A percentile compares a stretch with the other conserved stretches of the same genome.
Evolutionary conservation across 306 rosid genomes (phyloP).

Genomic region (Lathyrus tuberosus): DNA sequence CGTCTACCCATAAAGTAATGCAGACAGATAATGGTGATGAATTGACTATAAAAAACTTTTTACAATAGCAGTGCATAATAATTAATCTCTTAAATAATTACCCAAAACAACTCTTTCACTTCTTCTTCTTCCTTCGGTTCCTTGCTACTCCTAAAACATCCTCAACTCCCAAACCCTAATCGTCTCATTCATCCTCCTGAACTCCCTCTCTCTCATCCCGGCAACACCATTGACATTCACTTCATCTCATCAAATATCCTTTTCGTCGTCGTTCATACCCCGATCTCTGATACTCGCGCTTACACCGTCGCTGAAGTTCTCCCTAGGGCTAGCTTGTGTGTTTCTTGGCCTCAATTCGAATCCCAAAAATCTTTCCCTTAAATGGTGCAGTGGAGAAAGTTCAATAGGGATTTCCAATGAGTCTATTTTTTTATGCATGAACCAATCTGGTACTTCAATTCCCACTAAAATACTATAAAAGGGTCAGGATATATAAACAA

Average conservation of each 20-base stretch:
- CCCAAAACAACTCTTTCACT: too few relatives aligned
- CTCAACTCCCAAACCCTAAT: conserved; percentile 43
- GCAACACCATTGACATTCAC: too few relatives aligned
- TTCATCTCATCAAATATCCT: conserved; percentile 38
- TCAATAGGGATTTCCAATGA: background rate
- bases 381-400: too few relatives aligned
- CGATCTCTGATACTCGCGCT: conserved; percentile 55
- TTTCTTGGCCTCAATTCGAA: too few relatives aligned
- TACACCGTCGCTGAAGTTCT: conserved; percentile 55
- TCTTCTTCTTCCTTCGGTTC: too few relatives aligned
- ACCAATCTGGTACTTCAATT: conserved; percentile 15
- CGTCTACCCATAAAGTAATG: too few relatives aligned
- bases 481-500: background rate
- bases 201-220: conserved; percentile 57
- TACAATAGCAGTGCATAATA: too few relatives aligned
- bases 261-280: conserved; percentile 48
- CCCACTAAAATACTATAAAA: background rate
- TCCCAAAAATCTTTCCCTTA: too few relatives aligned
- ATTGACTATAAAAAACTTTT: too few relatives aligned
- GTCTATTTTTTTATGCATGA: background rate
- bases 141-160: conserved; percentile 41
- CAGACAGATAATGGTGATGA: too few relatives aligned
- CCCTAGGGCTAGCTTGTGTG: conserved; percentile 11
- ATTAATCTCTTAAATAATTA: too few relatives aligned
- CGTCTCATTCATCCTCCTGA: conserved; percentile 78